phyloP scores from a whole-genome alignment of 306 rosid species.

The Cercis canadensis region DNA sequence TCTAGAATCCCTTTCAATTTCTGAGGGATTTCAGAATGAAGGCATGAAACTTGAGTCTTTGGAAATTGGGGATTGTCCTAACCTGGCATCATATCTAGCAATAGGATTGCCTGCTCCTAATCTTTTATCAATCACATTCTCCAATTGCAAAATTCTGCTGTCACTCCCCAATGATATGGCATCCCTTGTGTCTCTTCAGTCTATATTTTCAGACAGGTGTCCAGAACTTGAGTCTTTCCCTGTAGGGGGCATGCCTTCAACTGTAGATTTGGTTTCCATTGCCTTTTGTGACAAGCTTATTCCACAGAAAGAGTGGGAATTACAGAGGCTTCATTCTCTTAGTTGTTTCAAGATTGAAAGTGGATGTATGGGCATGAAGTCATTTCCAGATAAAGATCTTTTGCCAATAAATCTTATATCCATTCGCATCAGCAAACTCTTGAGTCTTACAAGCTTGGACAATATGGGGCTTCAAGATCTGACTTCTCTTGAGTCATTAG shows the following conservation, averaged over 20 bases:
- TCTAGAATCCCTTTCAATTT: constrained; percentile 1
- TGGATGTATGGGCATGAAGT: neutral
- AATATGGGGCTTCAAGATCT: neutral
- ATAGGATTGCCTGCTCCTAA: constrained; percentile 2
- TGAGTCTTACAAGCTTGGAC: neutral
- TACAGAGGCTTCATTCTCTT: neutral
- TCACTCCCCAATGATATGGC: neutral
- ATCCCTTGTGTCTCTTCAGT: neutral
- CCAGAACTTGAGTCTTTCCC: constrained; percentile 11
- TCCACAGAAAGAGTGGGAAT: neutral
- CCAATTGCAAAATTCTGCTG: neutral
- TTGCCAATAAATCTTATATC: constrained; percentile 11
- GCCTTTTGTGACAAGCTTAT: constrained; percentile 5
- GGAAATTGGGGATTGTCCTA: constrained; percentile 5
- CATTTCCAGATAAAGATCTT: constrained; percentile 1
- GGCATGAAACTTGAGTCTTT: neutral
- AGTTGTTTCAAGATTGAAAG: neutral
- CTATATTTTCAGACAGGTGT: neutral
- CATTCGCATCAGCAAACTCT: neutral
- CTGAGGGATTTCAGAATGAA: neutral
- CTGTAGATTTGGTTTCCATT: neutral
- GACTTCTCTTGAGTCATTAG: neutral
- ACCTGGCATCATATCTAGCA: neutral
- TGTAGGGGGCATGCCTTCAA: constrained; percentile 4
- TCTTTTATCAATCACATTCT: neutral